Conservation (phyloP, 257 asterid genomes). For the Thymus mandschuricus region DNA sequence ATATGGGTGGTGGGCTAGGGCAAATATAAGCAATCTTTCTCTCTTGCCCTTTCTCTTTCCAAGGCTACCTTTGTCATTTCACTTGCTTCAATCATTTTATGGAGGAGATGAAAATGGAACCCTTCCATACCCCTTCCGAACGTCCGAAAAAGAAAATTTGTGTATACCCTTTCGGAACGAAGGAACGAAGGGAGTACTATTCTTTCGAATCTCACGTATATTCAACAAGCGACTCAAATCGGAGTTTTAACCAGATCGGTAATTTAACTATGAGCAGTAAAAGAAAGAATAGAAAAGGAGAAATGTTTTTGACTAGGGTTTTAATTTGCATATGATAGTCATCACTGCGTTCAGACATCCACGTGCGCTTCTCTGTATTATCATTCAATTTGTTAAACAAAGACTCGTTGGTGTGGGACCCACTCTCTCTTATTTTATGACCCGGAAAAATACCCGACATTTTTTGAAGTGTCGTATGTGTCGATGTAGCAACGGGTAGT, state of each 20-base stretch:
- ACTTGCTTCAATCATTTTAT: conserved; percentile 20
- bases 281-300: not conserved
- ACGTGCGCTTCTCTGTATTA: conserved; percentile 41
- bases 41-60: conserved; percentile 20
- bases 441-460: no score
- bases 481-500: no score
- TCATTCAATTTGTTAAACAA: conserved; percentile 18
- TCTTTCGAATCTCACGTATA: no score
- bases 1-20: conserved; percentile 57
- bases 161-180: no score
- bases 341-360: conserved; percentile 37
- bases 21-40: conserved; percentile 33
- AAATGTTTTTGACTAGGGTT: not conserved
- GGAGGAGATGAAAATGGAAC: not conserved
- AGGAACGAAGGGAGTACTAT: no score
- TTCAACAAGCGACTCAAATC: no score
- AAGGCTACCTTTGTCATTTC: conserved; percentile 33
- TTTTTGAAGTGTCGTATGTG: no score
- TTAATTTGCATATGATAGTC: conserved; percentile 21
- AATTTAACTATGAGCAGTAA: not conserved
- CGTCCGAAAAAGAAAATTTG: no score
- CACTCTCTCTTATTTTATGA: conserved; percentile 7
- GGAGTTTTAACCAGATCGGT: not conserved
- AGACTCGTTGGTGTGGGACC: conserved; percentile 26
- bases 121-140: no score